These are phyloP conservation scores for Aureobasidium sp. DNA, from an alignment of 2,329 filamentous ascomycete genomes.

Conservation along the genomic window DNA sequence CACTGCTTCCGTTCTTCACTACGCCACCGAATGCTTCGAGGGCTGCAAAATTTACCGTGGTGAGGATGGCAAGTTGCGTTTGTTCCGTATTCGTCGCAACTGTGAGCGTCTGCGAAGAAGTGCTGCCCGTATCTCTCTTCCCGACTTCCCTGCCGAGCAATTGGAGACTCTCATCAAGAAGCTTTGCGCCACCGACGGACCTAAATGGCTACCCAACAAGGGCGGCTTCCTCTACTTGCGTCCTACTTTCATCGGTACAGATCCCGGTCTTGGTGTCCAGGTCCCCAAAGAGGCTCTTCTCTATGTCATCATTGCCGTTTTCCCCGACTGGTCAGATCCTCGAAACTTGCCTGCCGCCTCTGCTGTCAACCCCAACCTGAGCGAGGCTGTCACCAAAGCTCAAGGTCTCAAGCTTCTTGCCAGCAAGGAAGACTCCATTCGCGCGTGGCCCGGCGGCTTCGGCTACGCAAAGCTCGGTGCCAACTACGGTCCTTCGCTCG, in stretches of 20 bases:
- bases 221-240: conserved; percentile 70
- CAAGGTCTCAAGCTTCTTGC: conserved; percentile 62
- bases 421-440: conserved; percentile 71
- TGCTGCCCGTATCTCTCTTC: conserved; percentile 62
- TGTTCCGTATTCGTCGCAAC: conserved; percentile 73
- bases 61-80: conserved; percentile 62
- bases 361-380: conserved; percentile 10
- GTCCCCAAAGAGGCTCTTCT: conserved; percentile 76
- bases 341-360: conserved; percentile 16
- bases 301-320: conserved; percentile 62
- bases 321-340: conserved; percentile 37
- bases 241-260: conserved; percentile 71
- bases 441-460: conserved; percentile 90
- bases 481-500: conserved; percentile 81
- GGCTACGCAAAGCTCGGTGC: conserved; percentile 88
- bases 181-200: conserved; percentile 65
- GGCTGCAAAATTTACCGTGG: conserved; percentile 68
- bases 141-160: conserved; percentile 63
- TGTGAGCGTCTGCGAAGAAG: conserved; percentile 54
- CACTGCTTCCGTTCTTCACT: conserved; percentile 75
- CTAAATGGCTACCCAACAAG: conserved; percentile 70
- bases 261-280: conserved; percentile 72
- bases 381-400: conserved; percentile 6
- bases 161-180: conserved; percentile 66
- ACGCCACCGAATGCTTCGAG: conserved; percentile 88